Conservation (phyloP, 73 alveolate species). For the Uronychia binucleata region DNA sequence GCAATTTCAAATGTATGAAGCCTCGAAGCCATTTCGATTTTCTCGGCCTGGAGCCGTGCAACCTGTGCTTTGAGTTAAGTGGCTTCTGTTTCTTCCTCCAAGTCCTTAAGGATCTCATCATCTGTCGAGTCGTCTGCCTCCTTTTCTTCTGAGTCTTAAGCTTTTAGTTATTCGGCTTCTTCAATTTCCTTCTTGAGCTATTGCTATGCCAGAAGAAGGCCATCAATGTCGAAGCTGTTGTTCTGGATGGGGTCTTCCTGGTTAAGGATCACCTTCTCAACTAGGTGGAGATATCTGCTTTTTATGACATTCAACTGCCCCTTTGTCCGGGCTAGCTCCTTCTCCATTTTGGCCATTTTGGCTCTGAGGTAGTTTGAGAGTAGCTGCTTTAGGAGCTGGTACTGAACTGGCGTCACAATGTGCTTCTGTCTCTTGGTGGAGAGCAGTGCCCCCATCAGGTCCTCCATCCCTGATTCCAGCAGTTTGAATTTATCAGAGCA, state of each 20-base stretch:
- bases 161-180: not conserved
- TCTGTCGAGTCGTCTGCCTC: too few species aligned
- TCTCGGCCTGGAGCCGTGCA: not conserved
- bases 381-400: not conserved
- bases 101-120: not conserved
- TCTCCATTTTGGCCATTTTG: not conserved
- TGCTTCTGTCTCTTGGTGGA: not conserved
- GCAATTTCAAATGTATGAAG: too few species aligned
- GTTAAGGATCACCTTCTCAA: not conserved
- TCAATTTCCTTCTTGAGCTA: not conserved
- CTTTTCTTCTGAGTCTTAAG: too few species aligned
- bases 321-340: not conserved
- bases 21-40: too few species aligned
- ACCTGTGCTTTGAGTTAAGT: not conserved
- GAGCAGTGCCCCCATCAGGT: not conserved
- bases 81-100: not conserved
- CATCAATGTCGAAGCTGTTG: not conserved
- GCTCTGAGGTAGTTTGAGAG: not conserved
- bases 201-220: not conserved
- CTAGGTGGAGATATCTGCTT: not conserved
- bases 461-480: not conserved
- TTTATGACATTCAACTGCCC: not conserved
- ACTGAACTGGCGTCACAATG: not conserved
- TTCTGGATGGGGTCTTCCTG: not conserved
- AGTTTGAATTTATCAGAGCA: not conserved